Evolutionary conservation across 176 grass and related monocot species (phyloP).

Genomic region (Cenchrus americanus): DNA sequence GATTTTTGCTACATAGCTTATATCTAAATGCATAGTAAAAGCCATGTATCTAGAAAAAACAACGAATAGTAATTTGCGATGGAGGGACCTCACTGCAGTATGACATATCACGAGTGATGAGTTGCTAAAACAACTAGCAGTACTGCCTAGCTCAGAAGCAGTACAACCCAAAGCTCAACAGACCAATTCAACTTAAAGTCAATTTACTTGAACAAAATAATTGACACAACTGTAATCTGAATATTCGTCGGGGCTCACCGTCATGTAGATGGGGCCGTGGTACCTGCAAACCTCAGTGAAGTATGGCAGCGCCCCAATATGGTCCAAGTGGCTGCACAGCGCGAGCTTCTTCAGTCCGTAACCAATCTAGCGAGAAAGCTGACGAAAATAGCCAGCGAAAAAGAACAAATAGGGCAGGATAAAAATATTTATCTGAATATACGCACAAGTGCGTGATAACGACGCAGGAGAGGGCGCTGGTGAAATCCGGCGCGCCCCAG

Average conservation of each 20-base stretch:
- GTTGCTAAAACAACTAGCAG: not conserved
- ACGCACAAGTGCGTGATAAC: conserved; percentile 93
- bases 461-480: conserved; percentile 69
- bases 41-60: too few species aligned
- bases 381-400: not conserved
- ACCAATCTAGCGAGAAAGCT: not conserved
- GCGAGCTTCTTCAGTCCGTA: not conserved
- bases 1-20: too few species aligned
- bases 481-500: conserved; percentile 44
- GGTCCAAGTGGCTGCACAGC: conserved; percentile 85
- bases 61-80: too few species aligned
- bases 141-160: conserved; percentile 20
- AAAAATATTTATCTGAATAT: not conserved
- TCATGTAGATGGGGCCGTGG: conserved; percentile 89
- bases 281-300: conserved; percentile 93
- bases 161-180: not conserved
- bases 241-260: conserved; percentile 48
- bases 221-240: not conserved
- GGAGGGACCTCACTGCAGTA: too few species aligned
- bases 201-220: not conserved
- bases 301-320: conserved; percentile 89
- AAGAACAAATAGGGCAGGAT: not conserved
- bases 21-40: too few species aligned
- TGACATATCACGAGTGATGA: too few species aligned
- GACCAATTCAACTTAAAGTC: not conserved